Conservation (phyloP, 805 yeast species). For the Candida boleticola region DNA sequence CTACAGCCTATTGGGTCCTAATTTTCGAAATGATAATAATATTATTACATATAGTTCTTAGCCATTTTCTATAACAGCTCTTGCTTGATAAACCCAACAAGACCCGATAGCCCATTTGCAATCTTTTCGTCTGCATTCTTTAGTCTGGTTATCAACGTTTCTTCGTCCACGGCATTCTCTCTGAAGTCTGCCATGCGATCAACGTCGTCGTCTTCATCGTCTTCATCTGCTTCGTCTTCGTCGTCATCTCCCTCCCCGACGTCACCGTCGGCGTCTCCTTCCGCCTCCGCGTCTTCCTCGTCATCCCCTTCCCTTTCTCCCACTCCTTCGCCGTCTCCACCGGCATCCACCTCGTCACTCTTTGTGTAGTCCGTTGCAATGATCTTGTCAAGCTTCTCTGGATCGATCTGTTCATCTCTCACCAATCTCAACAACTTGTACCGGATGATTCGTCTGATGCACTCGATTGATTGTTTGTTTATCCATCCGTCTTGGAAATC, state of each 20-base stretch:
- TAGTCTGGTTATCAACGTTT: slow-evolving; percentile 34
- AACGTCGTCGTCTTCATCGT: slow-evolving; percentile 17
- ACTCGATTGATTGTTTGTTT: slow-evolving; percentile 55
- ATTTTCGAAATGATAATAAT: too few species aligned
- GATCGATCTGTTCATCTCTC: slow-evolving; percentile 47
- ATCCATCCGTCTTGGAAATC: slow-evolving; percentile 83
- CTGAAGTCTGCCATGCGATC: slow-evolving; percentile 9
- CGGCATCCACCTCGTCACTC: slow-evolving; percentile 19
- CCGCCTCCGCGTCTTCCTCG: slow-evolving; percentile 17
- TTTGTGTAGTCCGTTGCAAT: slow-evolving; percentile 33
- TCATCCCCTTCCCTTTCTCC: slow-evolving; percentile 19
- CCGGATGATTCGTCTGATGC: slow-evolving; percentile 66
- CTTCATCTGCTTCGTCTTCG: slow-evolving; percentile 23
- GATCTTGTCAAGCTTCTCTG: slow-evolving; percentile 42
- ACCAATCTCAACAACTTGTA: slow-evolving; percentile 67
- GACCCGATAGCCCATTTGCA: slow-evolving; percentile 24
- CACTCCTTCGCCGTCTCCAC: slow-evolving; percentile 30
- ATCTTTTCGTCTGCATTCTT: slow-evolving; percentile 35
- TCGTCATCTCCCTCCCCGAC: slow-evolving; percentile 21
- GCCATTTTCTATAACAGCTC: slow-evolving; percentile 14
- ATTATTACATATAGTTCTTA: too few species aligned
- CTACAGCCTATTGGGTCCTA: too few species aligned
- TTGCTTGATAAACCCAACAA: slow-evolving; percentile 42
- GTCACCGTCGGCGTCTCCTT: slow-evolving; percentile 16
- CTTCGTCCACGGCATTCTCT: slow-evolving; percentile 15